A percentile compares a stretch with the other conserved stretches of the same genome.
Evolutionary conservation across 768 basidiomycete species (phyloP).

Genomic region (Phylloporus sp.): DNA sequence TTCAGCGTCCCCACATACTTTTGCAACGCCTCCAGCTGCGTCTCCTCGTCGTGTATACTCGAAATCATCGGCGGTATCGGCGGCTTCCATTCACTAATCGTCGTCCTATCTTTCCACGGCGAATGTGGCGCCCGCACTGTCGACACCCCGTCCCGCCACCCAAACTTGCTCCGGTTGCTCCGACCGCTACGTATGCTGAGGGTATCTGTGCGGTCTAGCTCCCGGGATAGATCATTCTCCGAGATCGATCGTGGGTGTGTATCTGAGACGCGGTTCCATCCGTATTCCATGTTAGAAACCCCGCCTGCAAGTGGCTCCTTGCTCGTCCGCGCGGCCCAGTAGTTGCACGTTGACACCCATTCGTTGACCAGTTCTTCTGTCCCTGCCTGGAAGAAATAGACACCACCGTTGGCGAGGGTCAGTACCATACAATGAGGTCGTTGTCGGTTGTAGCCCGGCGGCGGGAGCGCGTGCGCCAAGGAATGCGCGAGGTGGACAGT

Average conservation of each 20-base stretch:
- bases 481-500: slow-evolving; percentile 82
- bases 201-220: slow-evolving; percentile 52
- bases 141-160: slow-evolving; percentile 63
- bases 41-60: slow-evolving; percentile 88
- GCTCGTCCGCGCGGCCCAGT: slow-evolving; percentile 95
- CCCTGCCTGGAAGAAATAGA: slow-evolving; percentile 98
- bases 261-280: slow-evolving; percentile 83
- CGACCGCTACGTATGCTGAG: slow-evolving; percentile 74
- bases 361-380: slow-evolving; percentile 98
- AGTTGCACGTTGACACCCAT: slow-evolving; percentile 99
- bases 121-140: slow-evolving; percentile 64
- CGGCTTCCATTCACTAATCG: slow-evolving; percentile 92
- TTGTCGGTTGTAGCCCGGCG: slow-evolving; percentile 87
- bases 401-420: slow-evolving; percentile 80
- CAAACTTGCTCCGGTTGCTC: slow-evolving; percentile 70
- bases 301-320: slow-evolving; percentile 95
- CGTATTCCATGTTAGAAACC: slow-evolving; percentile 99
- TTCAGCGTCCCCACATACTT: slow-evolving; percentile 76
- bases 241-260: slow-evolving; percentile 52
- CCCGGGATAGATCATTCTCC: slow-evolving; percentile 52
- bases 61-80: slow-evolving; percentile 81
- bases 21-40: slow-evolving; percentile 84
- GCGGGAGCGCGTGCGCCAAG: slow-evolving; percentile 80
- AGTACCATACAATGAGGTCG: slow-evolving; percentile 95
- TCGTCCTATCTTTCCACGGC: slow-evolving; percentile 72